Conservation (phyloP, 2,329 filamentous ascomycete species). For the Cyanodermella asteris region DNA sequence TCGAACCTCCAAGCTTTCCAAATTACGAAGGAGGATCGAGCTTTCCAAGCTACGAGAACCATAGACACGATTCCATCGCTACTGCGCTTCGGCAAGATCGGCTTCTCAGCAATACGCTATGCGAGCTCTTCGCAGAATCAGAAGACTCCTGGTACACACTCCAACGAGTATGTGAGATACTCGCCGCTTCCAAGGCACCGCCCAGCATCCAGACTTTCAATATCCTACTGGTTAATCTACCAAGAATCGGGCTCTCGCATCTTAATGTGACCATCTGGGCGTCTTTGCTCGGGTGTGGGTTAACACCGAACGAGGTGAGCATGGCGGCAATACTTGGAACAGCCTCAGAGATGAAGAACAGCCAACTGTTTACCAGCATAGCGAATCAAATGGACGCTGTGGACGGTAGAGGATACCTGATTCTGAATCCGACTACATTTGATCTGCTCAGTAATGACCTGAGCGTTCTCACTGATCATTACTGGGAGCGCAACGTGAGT, state of each 20-base stretch:
- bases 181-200: constrained; percentile 4
- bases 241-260: constrained; percentile 1
- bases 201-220: constrained; percentile 7
- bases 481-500: no score
- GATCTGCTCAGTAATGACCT: no score
- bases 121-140: not conserved
- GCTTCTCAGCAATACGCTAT: not conserved
- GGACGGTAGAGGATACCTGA: no score
- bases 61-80: not conserved
- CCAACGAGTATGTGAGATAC: constrained; percentile 5
- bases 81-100: constrained; percentile 1
- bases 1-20: constrained; percentile 3
- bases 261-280: constrained; percentile 2
- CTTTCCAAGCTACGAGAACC: constrained; percentile 1
- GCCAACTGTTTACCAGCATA: no score
- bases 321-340: constrained; percentile 5
- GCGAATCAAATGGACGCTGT: no score
- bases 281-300: constrained; percentile 5
- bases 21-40: not conserved
- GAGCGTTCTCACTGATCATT: no score
- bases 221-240: constrained; percentile 5
- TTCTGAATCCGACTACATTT: no score
- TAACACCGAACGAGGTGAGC: constrained; percentile 7
- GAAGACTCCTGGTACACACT: constrained; percentile 1
- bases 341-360: no score